A percentile compares a stretch with the other conserved stretches of the same genome.
These are phyloP conservation scores for Sporothrix sp. DNA, from an alignment of 2,329 filamentous ascomycete genomes.

Conservation along the genomic window DNA sequence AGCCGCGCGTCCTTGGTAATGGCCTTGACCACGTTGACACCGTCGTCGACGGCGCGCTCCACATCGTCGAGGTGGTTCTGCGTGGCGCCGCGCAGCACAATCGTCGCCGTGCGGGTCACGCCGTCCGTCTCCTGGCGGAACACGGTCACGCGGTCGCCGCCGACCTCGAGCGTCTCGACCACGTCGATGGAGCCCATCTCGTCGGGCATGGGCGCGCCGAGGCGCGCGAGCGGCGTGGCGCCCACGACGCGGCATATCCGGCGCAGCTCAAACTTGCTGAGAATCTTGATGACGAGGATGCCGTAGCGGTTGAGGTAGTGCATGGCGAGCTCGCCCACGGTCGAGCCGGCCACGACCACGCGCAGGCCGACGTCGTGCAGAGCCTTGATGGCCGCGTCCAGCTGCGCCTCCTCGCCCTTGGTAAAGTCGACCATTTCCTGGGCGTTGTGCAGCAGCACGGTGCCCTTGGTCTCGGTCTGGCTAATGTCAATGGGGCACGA, in stretches of 20 bases:
- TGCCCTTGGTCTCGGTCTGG: slow-evolving; percentile 98
- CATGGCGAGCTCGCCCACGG: slow-evolving; percentile 89
- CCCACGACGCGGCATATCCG: slow-evolving; percentile 92
- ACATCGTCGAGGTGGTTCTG: slow-evolving; percentile 98
- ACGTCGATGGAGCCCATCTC: slow-evolving; percentile 95
- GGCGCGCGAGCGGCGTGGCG: slow-evolving; percentile 86
- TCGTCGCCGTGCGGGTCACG: slow-evolving; percentile 80
- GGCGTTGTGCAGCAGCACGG: slow-evolving; percentile 89
- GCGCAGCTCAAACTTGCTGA: slow-evolving; percentile 96
- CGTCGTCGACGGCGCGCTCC: slow-evolving; percentile 93
- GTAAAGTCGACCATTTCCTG: slow-evolving; percentile 99
- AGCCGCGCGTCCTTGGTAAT: slow-evolving; percentile 88
- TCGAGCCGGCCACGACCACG: slow-evolving; percentile 83
- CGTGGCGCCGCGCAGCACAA: slow-evolving; percentile 89
- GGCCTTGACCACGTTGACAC: slow-evolving; percentile 97
- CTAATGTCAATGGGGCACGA: slow-evolving; percentile 91
- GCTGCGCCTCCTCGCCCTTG: slow-evolving; percentile 87
- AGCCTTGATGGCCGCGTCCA: slow-evolving; percentile 89
- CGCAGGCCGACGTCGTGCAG: slow-evolving; percentile 87
- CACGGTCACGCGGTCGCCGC: slow-evolving; percentile 93
- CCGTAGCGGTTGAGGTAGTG: slow-evolving; percentile 98
- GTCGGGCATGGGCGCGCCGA: slow-evolving; percentile 98
- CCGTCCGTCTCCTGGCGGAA: slow-evolving; percentile 89
- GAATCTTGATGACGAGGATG: slow-evolving; percentile 90
- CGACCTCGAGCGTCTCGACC: slow-evolving; percentile 95